These are phyloP conservation scores for Taxawa tesnikishii DNA, from an alignment of 2,329 filamentous ascomycete species.

Conservation along the genomic window DNA sequence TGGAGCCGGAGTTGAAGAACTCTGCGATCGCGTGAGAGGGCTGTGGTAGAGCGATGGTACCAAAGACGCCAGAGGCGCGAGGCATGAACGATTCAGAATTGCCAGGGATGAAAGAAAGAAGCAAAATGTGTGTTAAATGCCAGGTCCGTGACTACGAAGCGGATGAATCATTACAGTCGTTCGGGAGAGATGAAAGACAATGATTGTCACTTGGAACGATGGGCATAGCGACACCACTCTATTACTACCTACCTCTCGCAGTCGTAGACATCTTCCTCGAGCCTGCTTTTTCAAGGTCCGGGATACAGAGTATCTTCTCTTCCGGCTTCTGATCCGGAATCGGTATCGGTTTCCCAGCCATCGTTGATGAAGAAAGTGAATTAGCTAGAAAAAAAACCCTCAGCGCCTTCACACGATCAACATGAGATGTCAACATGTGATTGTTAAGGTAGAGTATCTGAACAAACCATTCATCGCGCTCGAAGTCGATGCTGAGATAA, in stretches of 20 bases:
- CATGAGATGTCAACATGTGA: too few relatives aligned
- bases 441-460: too few relatives aligned
- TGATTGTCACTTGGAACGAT: neutral
- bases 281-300: constrained; percentile 21
- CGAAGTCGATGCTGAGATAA: too few relatives aligned
- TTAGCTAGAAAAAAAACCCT: too few relatives aligned
- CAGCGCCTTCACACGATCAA: too few relatives aligned
- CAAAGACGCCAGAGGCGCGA: too few relatives aligned
- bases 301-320: constrained; percentile 19
- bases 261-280: constrained; percentile 10
- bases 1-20: constrained; percentile 47
- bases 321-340: constrained; percentile 2
- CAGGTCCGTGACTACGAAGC: neutral
- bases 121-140: neutral
- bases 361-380: too few relatives aligned
- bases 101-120: too few relatives aligned
- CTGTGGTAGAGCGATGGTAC: neutral
- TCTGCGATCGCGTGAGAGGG: constrained; percentile 21
- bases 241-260: constrained; percentile 9
- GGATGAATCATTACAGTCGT: neutral
- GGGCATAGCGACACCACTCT: neutral
- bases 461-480: too few relatives aligned
- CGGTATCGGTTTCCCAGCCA: constrained; percentile 9
- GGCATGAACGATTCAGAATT: too few relatives aligned
- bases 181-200: neutral